Evolutionary conservation across 352 stramenopile genomes (phyloP).

Genomic region (Globisporangium cystogenes): DNA sequence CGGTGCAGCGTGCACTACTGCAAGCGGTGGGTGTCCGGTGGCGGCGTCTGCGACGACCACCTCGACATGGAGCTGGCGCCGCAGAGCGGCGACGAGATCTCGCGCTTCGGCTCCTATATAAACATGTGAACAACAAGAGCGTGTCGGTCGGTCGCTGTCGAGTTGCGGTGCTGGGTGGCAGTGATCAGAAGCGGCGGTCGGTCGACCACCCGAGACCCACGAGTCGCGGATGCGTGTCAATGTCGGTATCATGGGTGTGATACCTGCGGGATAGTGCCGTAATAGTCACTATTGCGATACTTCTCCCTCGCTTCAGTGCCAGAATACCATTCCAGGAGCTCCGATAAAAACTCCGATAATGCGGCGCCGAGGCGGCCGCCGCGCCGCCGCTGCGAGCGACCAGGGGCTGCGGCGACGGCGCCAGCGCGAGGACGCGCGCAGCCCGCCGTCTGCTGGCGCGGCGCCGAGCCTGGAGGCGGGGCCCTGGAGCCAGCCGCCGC

Average conservation of each 20-base stretch:
- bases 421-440: neutral
- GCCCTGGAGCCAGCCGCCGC: slow-evolving; percentile 11
- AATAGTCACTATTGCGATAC: no score
- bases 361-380: slow-evolving; percentile 5
- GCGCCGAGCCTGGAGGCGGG: neutral
- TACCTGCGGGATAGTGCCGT: no score
- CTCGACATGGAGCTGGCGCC: slow-evolving; percentile 52
- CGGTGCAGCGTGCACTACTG: slow-evolving; percentile 67
- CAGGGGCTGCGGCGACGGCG: slow-evolving; percentile 3
- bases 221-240: no score
- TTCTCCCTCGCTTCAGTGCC: neutral
- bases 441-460: neutral
- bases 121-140: slow-evolving; percentile 12
- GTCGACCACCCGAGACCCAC: no score
- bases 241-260: no score
- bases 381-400: slow-evolving; percentile 5
- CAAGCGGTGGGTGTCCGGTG: slow-evolving; percentile 78
- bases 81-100: slow-evolving; percentile 53
- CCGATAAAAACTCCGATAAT: no score
- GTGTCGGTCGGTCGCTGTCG: neutral
- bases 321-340: neutral
- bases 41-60: slow-evolving; percentile 68
- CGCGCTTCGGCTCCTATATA: slow-evolving; percentile 67
- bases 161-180: no score
- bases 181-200: no score